phyloP scores from a whole-genome alignment of 495 filamentous ascomycete species.

The Extremus antarcticus region DNA sequence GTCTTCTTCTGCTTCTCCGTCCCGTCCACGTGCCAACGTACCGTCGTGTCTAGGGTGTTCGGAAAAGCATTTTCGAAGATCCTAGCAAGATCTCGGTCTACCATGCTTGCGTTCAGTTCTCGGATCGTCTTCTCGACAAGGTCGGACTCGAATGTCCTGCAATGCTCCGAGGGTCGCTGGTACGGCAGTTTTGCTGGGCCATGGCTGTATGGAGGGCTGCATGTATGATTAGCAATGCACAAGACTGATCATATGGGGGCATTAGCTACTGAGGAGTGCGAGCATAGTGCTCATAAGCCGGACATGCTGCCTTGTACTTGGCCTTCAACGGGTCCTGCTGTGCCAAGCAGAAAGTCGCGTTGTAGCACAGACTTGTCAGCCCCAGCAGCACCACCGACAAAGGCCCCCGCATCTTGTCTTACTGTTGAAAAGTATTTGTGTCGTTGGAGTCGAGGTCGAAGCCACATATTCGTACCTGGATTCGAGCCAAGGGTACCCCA shows the following conservation, averaged over 20 bases:
- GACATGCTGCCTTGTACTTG: slow-evolving; percentile 35
- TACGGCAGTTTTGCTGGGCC: slow-evolving; percentile 77
- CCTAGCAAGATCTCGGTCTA: slow-evolving; percentile 79
- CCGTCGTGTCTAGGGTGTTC: slow-evolving; percentile 86
- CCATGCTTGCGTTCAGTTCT: slow-evolving; percentile 66
- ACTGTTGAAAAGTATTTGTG: too few species aligned
- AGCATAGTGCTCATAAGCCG: slow-evolving; percentile 40
- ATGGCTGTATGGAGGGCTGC: slow-evolving; percentile 67
- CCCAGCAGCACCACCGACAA: slow-evolving; percentile 13
- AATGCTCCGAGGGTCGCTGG: slow-evolving; percentile 69
- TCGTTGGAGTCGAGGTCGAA: not conserved
- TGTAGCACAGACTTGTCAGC: slow-evolving; percentile 15
- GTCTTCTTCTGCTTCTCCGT: slow-evolving; percentile 28
- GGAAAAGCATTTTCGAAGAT: slow-evolving; percentile 97
- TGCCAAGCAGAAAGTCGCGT: slow-evolving; percentile 7
- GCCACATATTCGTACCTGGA: not conserved
- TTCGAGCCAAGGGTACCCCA: too few species aligned
- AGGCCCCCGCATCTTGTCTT: slow-evolving; percentile 12
- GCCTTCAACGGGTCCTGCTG: slow-evolving; percentile 11
- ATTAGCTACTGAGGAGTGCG: slow-evolving; percentile 38
- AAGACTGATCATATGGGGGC: not conserved
- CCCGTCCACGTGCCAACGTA: slow-evolving; percentile 61
- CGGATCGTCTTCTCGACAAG: slow-evolving; percentile 79
- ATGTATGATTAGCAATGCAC: too few species aligned
- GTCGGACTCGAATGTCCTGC: slow-evolving; percentile 78